Evolutionary conservation across 1,284 basidiomycete species (phyloP), one percentile per base, ranked within the genome.

Genomic region (Dichomitus squalens): DNA sequence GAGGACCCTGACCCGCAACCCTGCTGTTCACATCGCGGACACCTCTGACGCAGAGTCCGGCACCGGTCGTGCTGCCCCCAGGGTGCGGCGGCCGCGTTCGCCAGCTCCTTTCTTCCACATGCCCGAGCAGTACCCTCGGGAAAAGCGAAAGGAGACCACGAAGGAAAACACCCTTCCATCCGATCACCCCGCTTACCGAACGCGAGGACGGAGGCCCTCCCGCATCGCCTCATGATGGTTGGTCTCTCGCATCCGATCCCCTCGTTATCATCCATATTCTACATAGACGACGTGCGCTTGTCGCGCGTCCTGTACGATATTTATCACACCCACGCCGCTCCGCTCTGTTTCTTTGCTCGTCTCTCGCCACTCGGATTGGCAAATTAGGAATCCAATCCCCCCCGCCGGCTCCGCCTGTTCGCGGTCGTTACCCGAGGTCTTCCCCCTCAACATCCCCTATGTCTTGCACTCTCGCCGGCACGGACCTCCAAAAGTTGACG

Each of bases 131-230:
- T 58, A 49, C 40, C 18, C 49, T 38, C 61, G 52, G 35, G 58
- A 53, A 31, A 57, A 58, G 49, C 14, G 16, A 20, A 16, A 18
- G 40, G 31, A 14, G 29, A 40, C 53, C 38, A 41, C 38, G 31
- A 58, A 57, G 53, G 66, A 63, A 60, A 64, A 64, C 44, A 27
- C 56, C n/a, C 52, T 49, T 35, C 56, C 54, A 20, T 7, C 65
- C 21, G 69, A 70, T 11, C 68, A 71, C 47, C 68, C 69, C 20
- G 72, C 68, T 35, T 71, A 65, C 60, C 64, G 63, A 25, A 43
- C 64, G 21, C 69, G 72, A n/a, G 73, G 73, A 4, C 69, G 73
- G 38, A 69, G 67, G 60, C 40, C 64, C 23, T 60, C 65, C 27
- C 69, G 70, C 36, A 41, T 60, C 34, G 55, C 64, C 5, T 66